phyloP scores from a whole-genome alignment of 768 basidiomycete species.

The Termitomyces sp. region DNA sequence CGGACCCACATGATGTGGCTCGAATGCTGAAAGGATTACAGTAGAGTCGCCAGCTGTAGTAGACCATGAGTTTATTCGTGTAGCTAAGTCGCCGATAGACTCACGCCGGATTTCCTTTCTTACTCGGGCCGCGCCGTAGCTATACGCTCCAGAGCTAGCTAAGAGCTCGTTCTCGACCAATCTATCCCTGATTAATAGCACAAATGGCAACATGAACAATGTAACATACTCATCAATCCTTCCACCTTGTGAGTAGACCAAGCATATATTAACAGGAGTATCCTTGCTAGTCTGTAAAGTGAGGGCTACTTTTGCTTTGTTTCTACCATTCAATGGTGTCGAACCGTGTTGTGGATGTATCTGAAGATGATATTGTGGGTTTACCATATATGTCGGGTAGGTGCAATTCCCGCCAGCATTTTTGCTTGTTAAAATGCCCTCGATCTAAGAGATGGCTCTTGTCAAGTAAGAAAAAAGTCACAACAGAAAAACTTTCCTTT shows the following conservation, averaged over 20 bases:
- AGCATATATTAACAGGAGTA: constrained; percentile 67
- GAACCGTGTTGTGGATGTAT: constrained; percentile 37
- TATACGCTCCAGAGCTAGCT: constrained; percentile 77
- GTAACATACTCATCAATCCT: constrained; percentile 69
- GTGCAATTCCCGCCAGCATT: constrained; percentile 85
- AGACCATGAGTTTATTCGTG: not conserved
- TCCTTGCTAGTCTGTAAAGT: constrained; percentile 57
- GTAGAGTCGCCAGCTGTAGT: constrained; percentile 73
- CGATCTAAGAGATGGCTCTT: constrained; percentile 38
- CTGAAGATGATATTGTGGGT: constrained; percentile 81
- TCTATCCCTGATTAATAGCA: constrained; percentile 24
- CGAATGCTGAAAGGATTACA: constrained; percentile 81
- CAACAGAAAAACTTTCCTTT: constrained; percentile 25
- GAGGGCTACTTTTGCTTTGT: constrained; percentile 41
- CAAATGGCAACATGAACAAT: not conserved
- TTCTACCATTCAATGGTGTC: constrained; percentile 9
- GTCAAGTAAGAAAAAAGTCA: not conserved
- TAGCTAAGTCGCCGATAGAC: constrained; percentile 6
- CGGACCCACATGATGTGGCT: constrained; percentile 61
- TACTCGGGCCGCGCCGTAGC: constrained; percentile 65
- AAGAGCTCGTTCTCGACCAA: constrained; percentile 65
- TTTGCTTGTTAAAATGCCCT: constrained; percentile 59
- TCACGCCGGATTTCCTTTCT: constrained; percentile 53
- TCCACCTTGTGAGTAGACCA: constrained; percentile 73
- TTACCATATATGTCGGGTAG: constrained; percentile 79